Evolutionary conservation across 2,329 filamentous ascomycete genomes (phyloP).

Genomic region (Paecilomyces fulvus): DNA sequence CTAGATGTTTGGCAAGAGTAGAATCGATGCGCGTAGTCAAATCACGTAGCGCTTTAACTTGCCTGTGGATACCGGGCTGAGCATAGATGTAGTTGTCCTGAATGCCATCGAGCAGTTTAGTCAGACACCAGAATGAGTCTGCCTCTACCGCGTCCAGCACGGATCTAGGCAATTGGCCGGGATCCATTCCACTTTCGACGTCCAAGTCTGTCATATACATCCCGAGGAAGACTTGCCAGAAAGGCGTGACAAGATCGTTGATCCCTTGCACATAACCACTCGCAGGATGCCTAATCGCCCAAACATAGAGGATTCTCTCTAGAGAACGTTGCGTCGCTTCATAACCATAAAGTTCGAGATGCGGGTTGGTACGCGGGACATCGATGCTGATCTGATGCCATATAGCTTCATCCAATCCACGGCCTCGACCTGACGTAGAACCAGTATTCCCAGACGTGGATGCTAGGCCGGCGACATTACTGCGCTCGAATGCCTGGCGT

Average conservation of each 20-base stretch:
- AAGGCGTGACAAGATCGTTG: constrained; percentile 94
- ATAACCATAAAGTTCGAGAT: constrained; percentile 89
- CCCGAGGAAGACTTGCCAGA: constrained; percentile 95
- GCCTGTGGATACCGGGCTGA: constrained; percentile 90
- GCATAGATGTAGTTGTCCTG: constrained; percentile 99
- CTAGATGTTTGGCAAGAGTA: constrained; percentile 75
- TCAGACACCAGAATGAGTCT: constrained; percentile 96
- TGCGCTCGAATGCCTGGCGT: constrained; percentile 53
- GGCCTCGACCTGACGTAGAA: constrained; percentile 46
- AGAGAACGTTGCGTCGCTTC: constrained; percentile 91
- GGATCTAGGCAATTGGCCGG: constrained; percentile 79
- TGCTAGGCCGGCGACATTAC: constrained; percentile 33
- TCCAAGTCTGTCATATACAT: constrained; percentile 92
- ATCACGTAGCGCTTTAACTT: constrained; percentile 81
- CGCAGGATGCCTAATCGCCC: constrained; percentile 94
- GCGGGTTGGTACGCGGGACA: constrained; percentile 89
- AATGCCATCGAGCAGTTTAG: constrained; percentile 95
- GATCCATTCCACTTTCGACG: constrained; percentile 92
- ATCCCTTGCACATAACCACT: constrained; percentile 98
- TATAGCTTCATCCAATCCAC: constrained; percentile 88
- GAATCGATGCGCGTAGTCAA: constrained; percentile 84
- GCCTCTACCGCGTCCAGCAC: constrained; percentile 96
- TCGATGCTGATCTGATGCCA: constrained; percentile 99
- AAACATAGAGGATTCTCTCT: constrained; percentile 91
- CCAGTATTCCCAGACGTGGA: constrained; percentile 31